phyloP scores from a whole-genome alignment of 1,139 yeast species.

The Magnusiomyces tetraspermus region DNA sequence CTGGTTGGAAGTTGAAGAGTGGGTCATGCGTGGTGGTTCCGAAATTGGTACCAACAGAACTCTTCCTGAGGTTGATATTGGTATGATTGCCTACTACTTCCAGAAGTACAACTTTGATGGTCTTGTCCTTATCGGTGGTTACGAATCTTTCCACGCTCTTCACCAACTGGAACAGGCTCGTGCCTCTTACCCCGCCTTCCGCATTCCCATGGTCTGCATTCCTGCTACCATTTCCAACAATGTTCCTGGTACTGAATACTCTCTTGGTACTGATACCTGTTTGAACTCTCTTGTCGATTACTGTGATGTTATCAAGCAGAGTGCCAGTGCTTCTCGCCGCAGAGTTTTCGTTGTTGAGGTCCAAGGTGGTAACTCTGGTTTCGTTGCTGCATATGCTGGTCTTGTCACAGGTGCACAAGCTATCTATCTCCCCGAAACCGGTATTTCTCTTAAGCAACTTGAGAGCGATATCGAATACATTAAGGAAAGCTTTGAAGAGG shows the following conservation, averaged over 20 bases:
- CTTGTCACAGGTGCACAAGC: slow-evolving; percentile 88
- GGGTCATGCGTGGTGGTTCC: slow-evolving; percentile 90
- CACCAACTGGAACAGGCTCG: slow-evolving; percentile 71
- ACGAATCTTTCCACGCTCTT: slow-evolving; percentile 81
- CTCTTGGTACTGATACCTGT: slow-evolving; percentile 90
- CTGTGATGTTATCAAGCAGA: slow-evolving; percentile 91
- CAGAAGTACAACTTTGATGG: slow-evolving; percentile 83
- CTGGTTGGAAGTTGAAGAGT: slow-evolving; percentile 84
- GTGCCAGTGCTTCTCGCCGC: slow-evolving; percentile 90
- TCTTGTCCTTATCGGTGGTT: slow-evolving; percentile 84
- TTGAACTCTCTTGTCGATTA: slow-evolving; percentile 80
- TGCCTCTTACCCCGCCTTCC: slow-evolving; percentile 70
- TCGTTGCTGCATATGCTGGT: slow-evolving; percentile 81
- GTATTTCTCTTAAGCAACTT: slow-evolving; percentile 60
- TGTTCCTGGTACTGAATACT: slow-evolving; percentile 95
- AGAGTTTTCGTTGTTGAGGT: slow-evolving; percentile 94
- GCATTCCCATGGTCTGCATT: slow-evolving; percentile 85
- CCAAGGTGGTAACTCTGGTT: slow-evolving; percentile 96
- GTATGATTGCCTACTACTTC: slow-evolving; percentile 82
- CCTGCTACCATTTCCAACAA: slow-evolving; percentile 97
- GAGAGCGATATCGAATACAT: slow-evolving; percentile 69
- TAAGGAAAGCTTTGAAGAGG: slow-evolving; percentile 57
- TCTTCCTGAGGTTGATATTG: slow-evolving; percentile 72
- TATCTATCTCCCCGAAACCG: slow-evolving; percentile 86
- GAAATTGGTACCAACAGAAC: slow-evolving; percentile 91